These are phyloP conservation scores for Botryotinia globosa DNA, from an alignment of 2,329 filamentous ascomycete species.

Conservation along the genomic window DNA sequence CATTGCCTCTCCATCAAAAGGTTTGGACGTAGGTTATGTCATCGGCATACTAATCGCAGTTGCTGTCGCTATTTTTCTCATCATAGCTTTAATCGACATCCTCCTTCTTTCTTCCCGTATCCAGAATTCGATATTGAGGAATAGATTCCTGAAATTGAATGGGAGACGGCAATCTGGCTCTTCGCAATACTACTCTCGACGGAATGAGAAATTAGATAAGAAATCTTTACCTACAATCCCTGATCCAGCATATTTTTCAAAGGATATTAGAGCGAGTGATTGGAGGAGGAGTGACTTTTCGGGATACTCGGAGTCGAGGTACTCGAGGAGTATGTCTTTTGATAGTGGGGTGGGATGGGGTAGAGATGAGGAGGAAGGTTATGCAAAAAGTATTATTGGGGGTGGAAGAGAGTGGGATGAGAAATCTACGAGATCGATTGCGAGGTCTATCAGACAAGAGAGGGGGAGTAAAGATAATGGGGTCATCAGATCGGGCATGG, in stretches of 20 bases:
- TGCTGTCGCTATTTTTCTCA: not conserved
- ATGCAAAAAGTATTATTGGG: not conserved
- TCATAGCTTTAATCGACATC: not conserved
- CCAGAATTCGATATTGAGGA: not conserved
- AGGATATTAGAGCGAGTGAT: not conserved
- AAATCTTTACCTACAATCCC: not conserved
- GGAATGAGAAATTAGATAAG: not conserved
- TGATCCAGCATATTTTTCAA: not conserved
- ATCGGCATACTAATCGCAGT: not conserved
- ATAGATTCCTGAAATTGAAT: not conserved
- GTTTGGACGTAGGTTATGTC: not conserved
- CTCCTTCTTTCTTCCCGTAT: not conserved
- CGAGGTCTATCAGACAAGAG: not conserved
- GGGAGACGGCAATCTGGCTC: not conserved
- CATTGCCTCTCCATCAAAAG: not conserved
- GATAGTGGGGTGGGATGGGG: not conserved
- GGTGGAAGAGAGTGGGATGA: not conserved
- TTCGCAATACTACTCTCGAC: not conserved
- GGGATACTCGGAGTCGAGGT: conserved; percentile 11
- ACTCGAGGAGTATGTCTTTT: conserved; percentile 1
- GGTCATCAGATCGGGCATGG: not conserved
- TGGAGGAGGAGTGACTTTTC: not conserved
- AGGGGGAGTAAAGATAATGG: not conserved
- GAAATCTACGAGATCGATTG: not conserved
- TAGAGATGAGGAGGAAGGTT: not conserved